phyloP scores from a whole-genome alignment of 176 grass and related monocot species.

The Triticum turgidum region DNA sequence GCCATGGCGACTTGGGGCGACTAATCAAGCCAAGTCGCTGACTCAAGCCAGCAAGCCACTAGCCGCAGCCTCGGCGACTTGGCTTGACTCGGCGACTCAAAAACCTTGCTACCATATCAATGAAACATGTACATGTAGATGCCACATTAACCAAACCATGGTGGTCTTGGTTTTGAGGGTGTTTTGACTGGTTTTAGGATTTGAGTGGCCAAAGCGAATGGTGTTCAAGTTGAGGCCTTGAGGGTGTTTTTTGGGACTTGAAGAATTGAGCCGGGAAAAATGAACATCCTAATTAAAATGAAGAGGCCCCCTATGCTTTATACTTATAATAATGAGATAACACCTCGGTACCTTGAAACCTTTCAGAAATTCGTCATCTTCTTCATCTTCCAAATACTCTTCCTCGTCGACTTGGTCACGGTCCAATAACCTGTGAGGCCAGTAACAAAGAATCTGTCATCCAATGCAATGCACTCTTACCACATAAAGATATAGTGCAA shows the following conservation, averaged over 20 bases:
- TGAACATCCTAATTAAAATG: slow-evolving; percentile 15
- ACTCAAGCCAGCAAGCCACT: too few species aligned
- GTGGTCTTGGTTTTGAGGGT: not conserved
- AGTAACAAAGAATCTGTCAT: slow-evolving; percentile 26
- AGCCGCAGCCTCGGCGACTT: too few species aligned
- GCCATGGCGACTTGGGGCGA: too few species aligned
- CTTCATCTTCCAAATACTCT: slow-evolving; percentile 85
- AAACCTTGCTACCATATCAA: not conserved
- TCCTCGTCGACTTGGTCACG: slow-evolving; percentile 85
- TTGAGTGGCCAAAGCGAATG: not conserved
- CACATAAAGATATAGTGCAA: slow-evolving; percentile 24
- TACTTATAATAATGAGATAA: slow-evolving; percentile 12
- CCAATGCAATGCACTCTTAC: not conserved
- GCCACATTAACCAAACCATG: not conserved
- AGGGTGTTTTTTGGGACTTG: not conserved
- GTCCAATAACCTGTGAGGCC: slow-evolving; percentile 70
- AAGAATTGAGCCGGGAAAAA: not conserved
- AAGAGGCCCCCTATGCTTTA: not conserved
- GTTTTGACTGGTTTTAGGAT: not conserved
- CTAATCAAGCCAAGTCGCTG: too few species aligned
- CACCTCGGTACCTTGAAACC: slow-evolving; percentile 84
- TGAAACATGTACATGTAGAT: not conserved
- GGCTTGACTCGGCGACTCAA: too few species aligned
- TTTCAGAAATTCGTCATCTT: slow-evolving; percentile 89
- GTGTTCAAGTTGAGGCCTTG: slow-evolving; percentile 13